Evolutionary conservation across 1,139 yeast genomes (phyloP).

Genomic region (Candida freyschussii): DNA sequence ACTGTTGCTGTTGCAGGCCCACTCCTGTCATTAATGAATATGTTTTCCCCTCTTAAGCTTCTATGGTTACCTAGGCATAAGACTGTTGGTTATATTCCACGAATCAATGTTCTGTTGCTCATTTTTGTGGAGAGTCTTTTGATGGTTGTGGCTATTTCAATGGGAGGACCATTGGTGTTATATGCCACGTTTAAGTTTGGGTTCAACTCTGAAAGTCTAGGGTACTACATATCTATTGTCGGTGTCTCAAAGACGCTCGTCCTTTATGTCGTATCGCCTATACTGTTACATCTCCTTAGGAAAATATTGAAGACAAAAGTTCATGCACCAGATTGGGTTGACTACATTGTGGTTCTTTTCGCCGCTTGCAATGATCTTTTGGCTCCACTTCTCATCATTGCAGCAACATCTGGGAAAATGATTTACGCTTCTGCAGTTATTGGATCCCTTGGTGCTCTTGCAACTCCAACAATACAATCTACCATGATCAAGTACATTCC

Average conservation of each 20-base stretch:
- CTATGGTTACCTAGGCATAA: constrained; percentile 37
- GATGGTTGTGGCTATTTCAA: constrained; percentile 29
- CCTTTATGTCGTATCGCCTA: constrained; percentile 40
- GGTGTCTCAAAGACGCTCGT: constrained; percentile 44
- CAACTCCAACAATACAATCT: constrained; percentile 45
- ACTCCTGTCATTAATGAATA: constrained; percentile 8
- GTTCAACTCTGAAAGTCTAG: constrained; percentile 58
- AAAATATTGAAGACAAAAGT: constrained; percentile 24
- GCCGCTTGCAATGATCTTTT: constrained; percentile 38
- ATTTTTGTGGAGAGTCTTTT: constrained; percentile 44
- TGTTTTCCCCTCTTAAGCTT: constrained; percentile 43
- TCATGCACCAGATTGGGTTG: constrained; percentile 48
- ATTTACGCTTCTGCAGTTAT: constrained; percentile 32
- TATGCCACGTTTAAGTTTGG: constrained; percentile 54
- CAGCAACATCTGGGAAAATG: constrained; percentile 28
- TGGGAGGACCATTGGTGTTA: constrained; percentile 45
- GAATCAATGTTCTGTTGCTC: constrained; percentile 41
- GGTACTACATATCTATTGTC: constrained; percentile 50
- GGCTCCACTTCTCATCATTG: constrained; percentile 37
- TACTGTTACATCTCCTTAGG: constrained; percentile 35
- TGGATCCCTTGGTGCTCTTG: constrained; percentile 45
- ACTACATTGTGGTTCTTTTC: constrained; percentile 39
- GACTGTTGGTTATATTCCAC: constrained; percentile 34
- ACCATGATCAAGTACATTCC: constrained; percentile 47
- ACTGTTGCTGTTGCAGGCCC: constrained; percentile 1